Evolutionary conservation across 306 rosid species (phyloP).

Genomic region (Rosa persica): DNA sequence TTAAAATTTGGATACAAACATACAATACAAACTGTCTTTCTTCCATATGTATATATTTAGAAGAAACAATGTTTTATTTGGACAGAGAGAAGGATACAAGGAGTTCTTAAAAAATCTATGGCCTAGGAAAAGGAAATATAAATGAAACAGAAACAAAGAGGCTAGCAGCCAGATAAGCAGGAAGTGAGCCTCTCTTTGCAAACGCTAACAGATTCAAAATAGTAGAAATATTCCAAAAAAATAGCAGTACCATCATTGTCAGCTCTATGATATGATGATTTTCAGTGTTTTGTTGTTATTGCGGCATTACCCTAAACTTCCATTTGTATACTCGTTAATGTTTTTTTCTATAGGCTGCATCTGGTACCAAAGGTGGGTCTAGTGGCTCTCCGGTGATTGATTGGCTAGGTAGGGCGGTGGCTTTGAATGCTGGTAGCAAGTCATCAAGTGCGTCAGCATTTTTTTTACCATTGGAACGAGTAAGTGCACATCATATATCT

Average conservation of each 20-base stretch:
- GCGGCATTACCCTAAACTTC: slow-evolving; percentile 7
- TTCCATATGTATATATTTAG: not conserved
- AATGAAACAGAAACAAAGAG: not conserved
- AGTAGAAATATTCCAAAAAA: not conserved
- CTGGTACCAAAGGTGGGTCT: slow-evolving; percentile 98
- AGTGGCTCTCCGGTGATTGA: slow-evolving; percentile 98
- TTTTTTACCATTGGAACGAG: slow-evolving; percentile 88
- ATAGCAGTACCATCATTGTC: not conserved
- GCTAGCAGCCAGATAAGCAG: not conserved
- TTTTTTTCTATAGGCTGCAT: slow-evolving; percentile 75
- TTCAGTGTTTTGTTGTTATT: not conserved
- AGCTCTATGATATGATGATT: not conserved
- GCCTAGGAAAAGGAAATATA: not conserved
- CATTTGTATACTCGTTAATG: not conserved
- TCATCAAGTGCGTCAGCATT: slow-evolving; percentile 94
- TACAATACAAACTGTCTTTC: not conserved
- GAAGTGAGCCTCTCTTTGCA: not conserved
- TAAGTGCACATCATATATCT: slow-evolving; percentile 41
- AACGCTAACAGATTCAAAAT: not conserved
- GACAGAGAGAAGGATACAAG: not conserved
- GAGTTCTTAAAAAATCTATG: not conserved
- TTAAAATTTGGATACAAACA: not conserved
- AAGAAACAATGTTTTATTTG: not conserved
- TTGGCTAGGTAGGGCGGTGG: slow-evolving; percentile 94
- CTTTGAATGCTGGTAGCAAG: slow-evolving; percentile 98